These are phyloP conservation scores for Aspergillus terreus DNA, from an alignment of 2,329 filamentous ascomycete species.

Conservation along the genomic window DNA sequence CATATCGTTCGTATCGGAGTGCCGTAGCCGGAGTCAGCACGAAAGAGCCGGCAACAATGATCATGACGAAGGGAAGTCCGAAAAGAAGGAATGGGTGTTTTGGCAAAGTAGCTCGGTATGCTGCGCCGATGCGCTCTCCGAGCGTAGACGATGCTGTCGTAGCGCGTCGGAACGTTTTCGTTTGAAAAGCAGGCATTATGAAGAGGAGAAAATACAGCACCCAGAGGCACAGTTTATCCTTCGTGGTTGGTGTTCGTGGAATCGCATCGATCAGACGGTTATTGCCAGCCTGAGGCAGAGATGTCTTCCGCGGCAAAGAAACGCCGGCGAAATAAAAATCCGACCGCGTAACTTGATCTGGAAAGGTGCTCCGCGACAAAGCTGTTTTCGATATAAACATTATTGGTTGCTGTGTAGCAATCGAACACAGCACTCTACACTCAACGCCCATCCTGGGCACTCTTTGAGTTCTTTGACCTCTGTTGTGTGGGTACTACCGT, in stretches of 20 bases:
- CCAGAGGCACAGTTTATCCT: too few relatives aligned
- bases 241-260: too few relatives aligned
- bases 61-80: constrained; percentile 83
- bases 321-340: constrained; percentile 16
- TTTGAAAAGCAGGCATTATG: constrained; percentile 61
- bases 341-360: constrained; percentile 7
- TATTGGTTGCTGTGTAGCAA: neutral
- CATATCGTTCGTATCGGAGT: constrained; percentile 87
- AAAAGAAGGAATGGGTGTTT: constrained; percentile 88
- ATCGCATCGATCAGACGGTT: neutral
- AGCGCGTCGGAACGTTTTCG: constrained; percentile 67
- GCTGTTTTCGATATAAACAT: constrained; percentile 4
- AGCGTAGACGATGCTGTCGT: constrained; percentile 49
- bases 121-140: constrained; percentile 64
- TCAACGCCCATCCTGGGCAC: neutral
- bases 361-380: constrained; percentile 6
- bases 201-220: too few relatives aligned
- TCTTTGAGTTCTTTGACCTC: neutral
- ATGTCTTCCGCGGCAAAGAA: neutral
- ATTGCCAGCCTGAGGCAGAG: constrained; percentile 1
- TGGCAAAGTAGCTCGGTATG: constrained; percentile 71
- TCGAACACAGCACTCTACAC: neutral
- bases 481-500: neutral
- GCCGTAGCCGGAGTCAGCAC: constrained; percentile 92
- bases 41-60: constrained; percentile 90